Evolutionary conservation across 768 basidiomycete genomes (phyloP).

Genomic region (Pleurotus djamor): DNA sequence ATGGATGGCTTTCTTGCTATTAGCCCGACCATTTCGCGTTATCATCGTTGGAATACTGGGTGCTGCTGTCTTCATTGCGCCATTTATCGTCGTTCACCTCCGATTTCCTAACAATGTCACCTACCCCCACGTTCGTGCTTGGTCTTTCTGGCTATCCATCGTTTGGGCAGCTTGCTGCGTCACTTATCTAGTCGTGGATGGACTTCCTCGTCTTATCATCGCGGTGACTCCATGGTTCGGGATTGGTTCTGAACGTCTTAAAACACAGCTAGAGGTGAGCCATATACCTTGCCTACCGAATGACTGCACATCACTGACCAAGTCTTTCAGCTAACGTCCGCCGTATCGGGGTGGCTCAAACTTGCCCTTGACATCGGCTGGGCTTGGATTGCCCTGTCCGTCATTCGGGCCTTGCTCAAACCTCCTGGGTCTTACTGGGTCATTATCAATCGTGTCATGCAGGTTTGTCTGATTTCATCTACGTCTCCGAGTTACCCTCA

Average conservation of each 20-base stretch:
- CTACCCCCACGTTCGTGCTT: slow-evolving; percentile 55
- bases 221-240: slow-evolving; percentile 51
- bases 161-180: slow-evolving; percentile 60
- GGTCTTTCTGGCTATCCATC: slow-evolving; percentile 69
- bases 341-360: slow-evolving; percentile 73
- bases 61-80: slow-evolving; percentile 62
- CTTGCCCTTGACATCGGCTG: slow-evolving; percentile 62
- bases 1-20: slow-evolving; percentile 66
- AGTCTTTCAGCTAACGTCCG: slow-evolving; percentile 51
- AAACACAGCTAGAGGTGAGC: slow-evolving; percentile 66
- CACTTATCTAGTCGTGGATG: slow-evolving; percentile 65
- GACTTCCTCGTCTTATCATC: slow-evolving; percentile 55
- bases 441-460: slow-evolving; percentile 68
- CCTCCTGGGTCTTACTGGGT: slow-evolving; percentile 70
- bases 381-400: slow-evolving; percentile 74
- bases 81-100: slow-evolving; percentile 65
- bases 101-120: slow-evolving; percentile 49
- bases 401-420: slow-evolving; percentile 52
- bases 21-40: slow-evolving; percentile 57
- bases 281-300: not conserved
- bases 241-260: slow-evolving; percentile 62
- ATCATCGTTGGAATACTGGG: slow-evolving; percentile 60
- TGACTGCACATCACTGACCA: not conserved
- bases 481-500: not conserved
- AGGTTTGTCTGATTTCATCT: slow-evolving; percentile 35